A percentile compares a stretch with the other conserved stretches of the same genome.
These are phyloP conservation scores for Santalum album DNA, from an alignment of 164 flowering plant species.

Conservation along the genomic window DNA sequence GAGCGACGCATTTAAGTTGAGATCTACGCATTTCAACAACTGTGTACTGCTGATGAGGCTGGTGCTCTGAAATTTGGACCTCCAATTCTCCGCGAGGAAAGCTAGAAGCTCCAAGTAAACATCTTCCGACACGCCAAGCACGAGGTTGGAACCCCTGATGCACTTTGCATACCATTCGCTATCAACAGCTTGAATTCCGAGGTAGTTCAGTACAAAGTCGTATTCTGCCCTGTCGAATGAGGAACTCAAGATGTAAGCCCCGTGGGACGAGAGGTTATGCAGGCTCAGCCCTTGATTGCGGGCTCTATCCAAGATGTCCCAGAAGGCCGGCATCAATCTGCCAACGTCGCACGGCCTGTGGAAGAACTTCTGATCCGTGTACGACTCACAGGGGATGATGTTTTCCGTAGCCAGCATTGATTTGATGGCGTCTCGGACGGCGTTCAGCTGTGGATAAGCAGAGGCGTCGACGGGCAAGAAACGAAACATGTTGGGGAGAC, in stretches of 20 bases:
- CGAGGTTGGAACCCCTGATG: slow-evolving; percentile 37
- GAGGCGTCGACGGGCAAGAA: slow-evolving; percentile 40
- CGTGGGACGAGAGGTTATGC: slow-evolving; percentile 39
- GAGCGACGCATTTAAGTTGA: slow-evolving; percentile 10
- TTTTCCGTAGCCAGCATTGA: slow-evolving; percentile 21
- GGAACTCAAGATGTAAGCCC: slow-evolving; percentile 24
- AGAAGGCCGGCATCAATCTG: slow-evolving; percentile 32
- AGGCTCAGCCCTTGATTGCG: slow-evolving; percentile 30
- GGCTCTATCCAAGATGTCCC: slow-evolving; percentile 40
- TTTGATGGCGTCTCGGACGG: slow-evolving; percentile 34
- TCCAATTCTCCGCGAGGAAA: slow-evolving; percentile 29
- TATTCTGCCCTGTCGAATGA: slow-evolving; percentile 30
- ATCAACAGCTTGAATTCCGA: slow-evolving; percentile 32
- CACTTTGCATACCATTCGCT: slow-evolving; percentile 53
- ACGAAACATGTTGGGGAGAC: slow-evolving; percentile 23
- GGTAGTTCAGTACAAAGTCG: slow-evolving; percentile 22
- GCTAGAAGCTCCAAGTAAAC: slow-evolving; percentile 26
- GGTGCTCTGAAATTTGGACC: slow-evolving; percentile 14
- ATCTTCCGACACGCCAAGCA: slow-evolving; percentile 25
- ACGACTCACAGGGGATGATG: slow-evolving; percentile 43
- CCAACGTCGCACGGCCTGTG: slow-evolving; percentile 46
- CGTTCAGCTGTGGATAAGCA: slow-evolving; percentile 24
- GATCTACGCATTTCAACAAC: slow-evolving; percentile 26
- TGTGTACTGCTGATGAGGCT: slow-evolving; percentile 19
- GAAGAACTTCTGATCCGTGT: slow-evolving; percentile 30